phyloP scores from a whole-genome alignment of 345 rosid species.

The Pseudoturritis turrita region DNA sequence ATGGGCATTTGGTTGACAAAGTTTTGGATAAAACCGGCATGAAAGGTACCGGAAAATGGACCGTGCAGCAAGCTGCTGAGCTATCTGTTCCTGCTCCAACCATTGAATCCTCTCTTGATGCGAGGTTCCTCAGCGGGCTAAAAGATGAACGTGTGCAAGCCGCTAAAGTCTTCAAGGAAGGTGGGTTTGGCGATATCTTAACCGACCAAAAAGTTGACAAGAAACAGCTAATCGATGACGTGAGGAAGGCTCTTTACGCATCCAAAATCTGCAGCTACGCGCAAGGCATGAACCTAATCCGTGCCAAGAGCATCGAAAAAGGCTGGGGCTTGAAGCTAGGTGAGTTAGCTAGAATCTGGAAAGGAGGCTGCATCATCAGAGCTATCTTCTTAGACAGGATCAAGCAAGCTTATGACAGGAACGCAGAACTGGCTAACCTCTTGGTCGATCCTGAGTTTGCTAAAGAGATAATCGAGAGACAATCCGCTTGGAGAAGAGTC shows the following conservation, averaged over 20 bases:
- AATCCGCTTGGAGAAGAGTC: constrained; percentile 94
- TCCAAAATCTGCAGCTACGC: constrained; percentile 96
- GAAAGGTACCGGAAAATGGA: constrained; percentile 99
- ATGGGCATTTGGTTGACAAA: constrained; percentile 87
- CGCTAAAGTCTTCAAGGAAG: constrained; percentile 71
- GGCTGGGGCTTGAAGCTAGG: constrained; percentile 89
- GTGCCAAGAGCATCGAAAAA: constrained; percentile 82
- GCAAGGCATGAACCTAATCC: constrained; percentile 95
- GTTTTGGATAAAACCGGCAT: constrained; percentile 95
- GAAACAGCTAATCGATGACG: constrained; percentile 72
- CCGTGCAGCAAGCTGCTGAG: constrained; percentile 98
- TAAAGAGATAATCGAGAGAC: constrained; percentile 83
- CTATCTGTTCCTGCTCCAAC: constrained; percentile 93
- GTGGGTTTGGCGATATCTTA: constrained; percentile 65
- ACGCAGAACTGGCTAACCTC: constrained; percentile 78
- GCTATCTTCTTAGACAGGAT: constrained; percentile 91
- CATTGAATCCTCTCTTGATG: constrained; percentile 82
- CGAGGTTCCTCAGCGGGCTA: constrained; percentile 85
- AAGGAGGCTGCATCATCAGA: constrained; percentile 95
- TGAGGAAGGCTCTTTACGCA: constrained; percentile 88
- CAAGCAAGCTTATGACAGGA: constrained; percentile 94
- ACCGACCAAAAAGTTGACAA: constrained; percentile 69
- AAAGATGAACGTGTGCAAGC: constrained; percentile 92
- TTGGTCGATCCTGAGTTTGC: constrained; percentile 97
- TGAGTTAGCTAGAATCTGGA: constrained; percentile 97